phyloP scores from a whole-genome alignment of 208 protist species.

The Naegleria fowleri region DNA sequence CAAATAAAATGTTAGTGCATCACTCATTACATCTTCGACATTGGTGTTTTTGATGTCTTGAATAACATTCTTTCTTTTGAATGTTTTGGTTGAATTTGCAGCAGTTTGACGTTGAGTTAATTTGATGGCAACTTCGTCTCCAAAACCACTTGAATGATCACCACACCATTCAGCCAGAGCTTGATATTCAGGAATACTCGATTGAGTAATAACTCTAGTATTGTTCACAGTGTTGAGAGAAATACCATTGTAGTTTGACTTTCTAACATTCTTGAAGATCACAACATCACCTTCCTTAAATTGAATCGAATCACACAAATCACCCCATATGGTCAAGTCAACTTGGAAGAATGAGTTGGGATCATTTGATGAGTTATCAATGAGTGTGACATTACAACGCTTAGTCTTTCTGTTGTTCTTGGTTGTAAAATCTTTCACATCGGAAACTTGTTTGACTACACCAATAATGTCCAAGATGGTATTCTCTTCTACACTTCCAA shows the following conservation, averaged over 20 bases:
- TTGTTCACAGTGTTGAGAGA: background rate
- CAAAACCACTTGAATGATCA: background rate
- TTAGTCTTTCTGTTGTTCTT: background rate
- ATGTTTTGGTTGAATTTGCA: background rate
- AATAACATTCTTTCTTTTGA: background rate
- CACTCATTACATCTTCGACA: background rate
- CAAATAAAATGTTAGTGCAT: background rate
- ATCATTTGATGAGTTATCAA: background rate
- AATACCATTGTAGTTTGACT: slow-evolving; percentile 1
- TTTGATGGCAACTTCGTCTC: background rate
- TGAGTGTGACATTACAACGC: background rate
- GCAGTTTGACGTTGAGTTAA: background rate
- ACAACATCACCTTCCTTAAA: background rate
- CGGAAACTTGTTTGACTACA: background rate
- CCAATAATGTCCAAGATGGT: background rate
- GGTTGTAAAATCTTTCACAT: background rate
- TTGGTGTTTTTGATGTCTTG: background rate
- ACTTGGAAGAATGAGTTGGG: background rate
- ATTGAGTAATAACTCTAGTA: background rate
- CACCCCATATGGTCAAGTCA: background rate
- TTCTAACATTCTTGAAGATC: background rate
- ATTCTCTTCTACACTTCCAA: background rate
- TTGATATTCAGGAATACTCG: too few relatives aligned
- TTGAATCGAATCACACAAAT: background rate
- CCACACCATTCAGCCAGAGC: background rate